Percentiles rank a stretch among this genome's conserved stretches.
Evolutionary conservation across 371 early-diverging fungal species (phyloP).

Genomic region (Chytridium lagenaria): DNA sequence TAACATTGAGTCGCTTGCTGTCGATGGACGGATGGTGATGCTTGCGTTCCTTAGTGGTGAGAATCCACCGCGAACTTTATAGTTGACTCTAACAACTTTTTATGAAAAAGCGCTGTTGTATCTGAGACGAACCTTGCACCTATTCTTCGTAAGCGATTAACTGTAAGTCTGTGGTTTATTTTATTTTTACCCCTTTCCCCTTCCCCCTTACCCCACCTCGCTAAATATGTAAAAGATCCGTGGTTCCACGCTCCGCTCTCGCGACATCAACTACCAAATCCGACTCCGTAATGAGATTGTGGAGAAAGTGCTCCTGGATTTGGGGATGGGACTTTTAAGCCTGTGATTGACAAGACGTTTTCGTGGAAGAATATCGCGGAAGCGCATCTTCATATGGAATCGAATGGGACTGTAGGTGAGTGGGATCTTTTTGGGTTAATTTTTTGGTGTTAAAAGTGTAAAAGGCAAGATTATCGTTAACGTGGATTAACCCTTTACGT

Average conservation of each 20-base stretch:
- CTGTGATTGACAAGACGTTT: conserved; percentile 66
- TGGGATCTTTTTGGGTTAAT: conserved; percentile 48
- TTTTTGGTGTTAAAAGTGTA: neutral
- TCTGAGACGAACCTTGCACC: conserved; percentile 58
- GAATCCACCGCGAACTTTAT: conserved; percentile 1
- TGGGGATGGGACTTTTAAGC: conserved; percentile 56
- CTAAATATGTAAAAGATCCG: conserved; percentile 54
- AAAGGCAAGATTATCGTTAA: conserved; percentile 46
- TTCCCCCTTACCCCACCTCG: neutral
- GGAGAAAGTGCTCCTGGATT: conserved; percentile 54
- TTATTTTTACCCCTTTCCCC: neutral
- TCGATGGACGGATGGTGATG: conserved; percentile 77
- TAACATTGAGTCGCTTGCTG: conserved; percentile 67
- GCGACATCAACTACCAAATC: conserved; percentile 68
- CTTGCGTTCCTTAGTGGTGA: conserved; percentile 55
- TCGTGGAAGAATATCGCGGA: conserved; percentile 69
- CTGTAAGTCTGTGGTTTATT: conserved; percentile 41
- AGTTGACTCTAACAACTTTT: neutral
- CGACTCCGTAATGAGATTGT: conserved; percentile 58
- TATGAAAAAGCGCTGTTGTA: conserved; percentile 47
- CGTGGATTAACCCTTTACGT: conserved; percentile 22
- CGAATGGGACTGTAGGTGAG: conserved; percentile 67
- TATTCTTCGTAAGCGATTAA: conserved; percentile 70
- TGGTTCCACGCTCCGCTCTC: conserved; percentile 73
- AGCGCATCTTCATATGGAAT: conserved; percentile 72